A percentile compares a stretch with the other conserved stretches of the same genome.
Conservation (phyloP, 2,329 filamentous ascomycete genomes). For the Exophiala oligosperma region DNA sequence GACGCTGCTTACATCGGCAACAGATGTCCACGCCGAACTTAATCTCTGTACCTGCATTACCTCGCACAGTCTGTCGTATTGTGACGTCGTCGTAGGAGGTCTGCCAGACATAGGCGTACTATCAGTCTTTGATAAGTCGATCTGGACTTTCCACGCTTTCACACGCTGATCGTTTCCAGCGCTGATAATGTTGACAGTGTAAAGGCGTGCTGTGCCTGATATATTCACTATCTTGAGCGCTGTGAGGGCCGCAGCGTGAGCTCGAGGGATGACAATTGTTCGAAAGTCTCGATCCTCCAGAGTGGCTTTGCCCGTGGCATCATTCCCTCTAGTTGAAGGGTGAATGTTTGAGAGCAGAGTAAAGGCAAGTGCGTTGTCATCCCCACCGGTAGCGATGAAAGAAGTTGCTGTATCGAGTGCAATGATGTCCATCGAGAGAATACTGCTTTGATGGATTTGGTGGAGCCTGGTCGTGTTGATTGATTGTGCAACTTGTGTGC, state of each 20-base stretch:
- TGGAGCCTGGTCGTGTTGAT: constrained; percentile 3
- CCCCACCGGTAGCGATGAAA: constrained; percentile 74
- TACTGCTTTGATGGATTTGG: constrained; percentile 72
- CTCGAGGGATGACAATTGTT: constrained; percentile 41
- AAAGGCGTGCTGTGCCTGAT: neutral
- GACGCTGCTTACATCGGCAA: constrained; percentile 28
- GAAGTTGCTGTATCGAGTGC: constrained; percentile 35
- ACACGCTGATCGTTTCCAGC: constrained; percentile 50
- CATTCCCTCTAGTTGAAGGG: neutral
- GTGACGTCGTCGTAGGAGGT: neutral
- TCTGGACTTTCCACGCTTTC: constrained; percentile 42
- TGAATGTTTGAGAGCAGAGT: constrained; percentile 38
- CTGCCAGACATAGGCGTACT: no score
- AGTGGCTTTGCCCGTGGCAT: neutral
- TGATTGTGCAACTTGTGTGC: neutral
- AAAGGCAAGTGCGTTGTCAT: constrained; percentile 78
- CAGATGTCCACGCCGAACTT: constrained; percentile 23
- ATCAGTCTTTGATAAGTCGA: constrained; percentile 29
- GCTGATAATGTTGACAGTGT: constrained; percentile 35
- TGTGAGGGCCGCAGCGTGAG: constrained; percentile 48
- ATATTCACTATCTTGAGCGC: constrained; percentile 36
- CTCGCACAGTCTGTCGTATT: constrained; percentile 4
- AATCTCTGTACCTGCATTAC: constrained; percentile 17
- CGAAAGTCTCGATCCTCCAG: constrained; percentile 19
- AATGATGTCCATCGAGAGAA: constrained; percentile 59